phyloP scores from a whole-genome alignment of 805 yeast genomes.

The Ogataea methylovora region DNA sequence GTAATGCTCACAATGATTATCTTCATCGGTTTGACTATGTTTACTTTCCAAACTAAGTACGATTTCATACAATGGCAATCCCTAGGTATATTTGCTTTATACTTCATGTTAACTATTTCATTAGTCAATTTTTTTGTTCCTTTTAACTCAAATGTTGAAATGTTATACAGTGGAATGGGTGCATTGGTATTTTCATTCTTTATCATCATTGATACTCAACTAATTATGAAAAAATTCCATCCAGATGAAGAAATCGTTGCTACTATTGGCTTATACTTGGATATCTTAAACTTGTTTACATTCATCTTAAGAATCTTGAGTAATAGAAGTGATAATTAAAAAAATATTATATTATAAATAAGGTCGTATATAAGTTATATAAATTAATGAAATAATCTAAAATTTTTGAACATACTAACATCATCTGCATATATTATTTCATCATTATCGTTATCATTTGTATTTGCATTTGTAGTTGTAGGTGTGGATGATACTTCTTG shows the following conservation, averaged over 20 bases:
- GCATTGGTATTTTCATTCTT: slow-evolving; percentile 68
- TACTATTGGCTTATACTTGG: slow-evolving; percentile 71
- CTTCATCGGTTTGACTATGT: slow-evolving; percentile 67
- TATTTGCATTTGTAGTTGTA: too few relatives aligned
- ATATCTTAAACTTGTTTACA: slow-evolving; percentile 73
- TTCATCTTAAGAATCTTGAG: slow-evolving; percentile 59
- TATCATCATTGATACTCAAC: slow-evolving; percentile 75
- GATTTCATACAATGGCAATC: slow-evolving; percentile 69
- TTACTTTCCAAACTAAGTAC: slow-evolving; percentile 72
- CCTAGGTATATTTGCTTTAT: slow-evolving; percentile 43
- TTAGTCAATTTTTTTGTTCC: slow-evolving; percentile 65
- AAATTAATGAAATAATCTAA: too few relatives aligned
- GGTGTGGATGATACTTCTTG: too few relatives aligned
- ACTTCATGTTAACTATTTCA: slow-evolving; percentile 67
- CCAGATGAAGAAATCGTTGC: slow-evolving; percentile 86
- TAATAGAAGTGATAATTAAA: neutral
- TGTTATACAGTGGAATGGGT: slow-evolving; percentile 64
- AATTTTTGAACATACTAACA: too few relatives aligned
- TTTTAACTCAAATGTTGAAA: slow-evolving; percentile 41
- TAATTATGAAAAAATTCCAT: slow-evolving; percentile 63
- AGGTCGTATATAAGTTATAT: too few relatives aligned
- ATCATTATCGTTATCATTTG: too few relatives aligned
- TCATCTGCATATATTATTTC: neutral
- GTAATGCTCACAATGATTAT: slow-evolving; percentile 58
- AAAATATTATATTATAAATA: too few relatives aligned